phyloP scores from a whole-genome alignment of 1,284 basidiomycete species.

The Leccinum solheimii region DNA sequence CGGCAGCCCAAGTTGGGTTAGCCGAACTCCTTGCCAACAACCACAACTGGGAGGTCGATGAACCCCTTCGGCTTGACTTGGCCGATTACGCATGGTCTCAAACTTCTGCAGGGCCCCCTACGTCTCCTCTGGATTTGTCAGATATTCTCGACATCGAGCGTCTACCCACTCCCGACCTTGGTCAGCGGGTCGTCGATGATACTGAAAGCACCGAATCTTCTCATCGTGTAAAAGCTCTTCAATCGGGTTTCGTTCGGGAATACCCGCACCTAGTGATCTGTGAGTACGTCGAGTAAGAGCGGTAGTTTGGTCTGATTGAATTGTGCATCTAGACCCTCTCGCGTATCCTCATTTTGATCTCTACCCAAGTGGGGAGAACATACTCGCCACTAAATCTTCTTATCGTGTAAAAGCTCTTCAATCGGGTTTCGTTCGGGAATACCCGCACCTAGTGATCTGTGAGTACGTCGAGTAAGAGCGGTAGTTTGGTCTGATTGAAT shows the following conservation, averaged over 20 bases:
- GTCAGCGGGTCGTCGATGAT: conserved; percentile 44
- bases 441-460: conserved; percentile 41
- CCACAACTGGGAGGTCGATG: conserved; percentile 21
- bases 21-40: conserved; percentile 15
- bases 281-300: conserved; percentile 22
- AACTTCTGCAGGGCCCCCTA: conserved; percentile 58
- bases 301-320: conserved; percentile 10
- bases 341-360: conserved; percentile 49
- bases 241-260: conserved; percentile 4
- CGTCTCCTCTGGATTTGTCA: conserved; percentile 41
- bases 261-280: conserved; percentile 41
- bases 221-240: conserved; percentile 1
- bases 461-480: conserved; percentile 13
- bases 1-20: conserved; percentile 17
- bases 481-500: conserved; percentile 11
- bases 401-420: conserved; percentile 1
- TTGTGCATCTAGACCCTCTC: conserved; percentile 35
- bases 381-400: too few relatives aligned
- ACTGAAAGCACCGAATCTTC: conserved; percentile 10
- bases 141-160: conserved; percentile 28
- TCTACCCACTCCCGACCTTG: conserved; percentile 38
- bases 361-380: too few relatives aligned
- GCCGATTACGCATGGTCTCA: conserved; percentile 71
- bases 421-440: conserved; percentile 17
- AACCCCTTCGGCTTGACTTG: conserved; percentile 46